Evolutionary conservation across 148 eudicot species (phyloP).

Genomic region (Chenopodium suecicum): DNA sequence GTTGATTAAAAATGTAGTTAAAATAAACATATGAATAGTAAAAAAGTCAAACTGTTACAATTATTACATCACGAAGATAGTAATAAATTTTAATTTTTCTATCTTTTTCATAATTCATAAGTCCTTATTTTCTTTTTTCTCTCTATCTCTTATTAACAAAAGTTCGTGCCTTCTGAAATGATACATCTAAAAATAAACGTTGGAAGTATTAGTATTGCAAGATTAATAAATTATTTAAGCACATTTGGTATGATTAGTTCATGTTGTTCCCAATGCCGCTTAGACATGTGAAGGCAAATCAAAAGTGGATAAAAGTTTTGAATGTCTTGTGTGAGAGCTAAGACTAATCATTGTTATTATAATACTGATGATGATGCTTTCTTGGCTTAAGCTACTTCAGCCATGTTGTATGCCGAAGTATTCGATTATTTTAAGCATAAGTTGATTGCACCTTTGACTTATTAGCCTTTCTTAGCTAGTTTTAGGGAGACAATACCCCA

Average conservation of each 20-base stretch:
- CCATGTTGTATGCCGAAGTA: constrained; percentile 28
- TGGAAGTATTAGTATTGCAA: constrained; percentile 5
- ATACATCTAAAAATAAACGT: too few species aligned
- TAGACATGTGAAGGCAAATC: constrained; percentile 57
- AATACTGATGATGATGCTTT: constrained; percentile 18
- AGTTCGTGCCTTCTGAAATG: too few species aligned
- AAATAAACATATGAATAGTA: too few species aligned
- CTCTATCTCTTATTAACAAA: too few species aligned
- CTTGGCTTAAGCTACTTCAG: constrained; percentile 23
- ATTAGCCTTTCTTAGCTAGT: constrained; percentile 41
- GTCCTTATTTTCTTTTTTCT: too few species aligned
- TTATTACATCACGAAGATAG: too few species aligned
- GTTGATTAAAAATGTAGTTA: too few species aligned
- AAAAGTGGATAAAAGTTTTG: constrained; percentile 31
- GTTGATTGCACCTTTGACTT: constrained; percentile 49
- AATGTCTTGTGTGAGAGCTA: constrained; percentile 33
- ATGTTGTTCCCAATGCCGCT: constrained; percentile 64
- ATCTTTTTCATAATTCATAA: too few species aligned
- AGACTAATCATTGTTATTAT: constrained; percentile 1
- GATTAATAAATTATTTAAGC: constrained; percentile 41
- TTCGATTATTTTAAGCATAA: constrained; percentile 19
- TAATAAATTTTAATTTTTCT: too few species aligned
- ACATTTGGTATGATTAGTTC: constrained; percentile 44
- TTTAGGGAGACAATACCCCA: constrained; percentile 47
- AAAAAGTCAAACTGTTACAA: too few species aligned